phyloP scores from a whole-genome alignment of 306 rosid species.

The Dicorynia guianensis region DNA sequence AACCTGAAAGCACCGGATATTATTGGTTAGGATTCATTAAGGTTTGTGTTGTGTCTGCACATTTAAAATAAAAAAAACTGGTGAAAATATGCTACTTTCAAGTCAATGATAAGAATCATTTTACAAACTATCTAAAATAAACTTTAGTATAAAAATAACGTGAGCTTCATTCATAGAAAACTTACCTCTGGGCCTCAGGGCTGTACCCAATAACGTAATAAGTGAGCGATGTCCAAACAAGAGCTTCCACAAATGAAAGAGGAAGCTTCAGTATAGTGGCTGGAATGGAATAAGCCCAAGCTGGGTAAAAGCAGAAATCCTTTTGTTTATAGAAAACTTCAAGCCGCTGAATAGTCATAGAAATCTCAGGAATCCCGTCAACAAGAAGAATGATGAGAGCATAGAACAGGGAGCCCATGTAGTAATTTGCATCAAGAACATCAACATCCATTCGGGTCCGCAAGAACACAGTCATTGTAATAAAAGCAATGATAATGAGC shows the following conservation, averaged over 20 bases:
- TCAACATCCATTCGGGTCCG: conserved; percentile 58
- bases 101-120: not conserved
- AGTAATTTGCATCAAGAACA: conserved; percentile 46
- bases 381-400: conserved; percentile 52
- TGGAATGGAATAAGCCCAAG: conserved; percentile 67
- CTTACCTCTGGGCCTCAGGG: conserved; percentile 64
- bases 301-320: conserved; percentile 60
- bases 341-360: conserved; percentile 61
- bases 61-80: too few relatives aligned
- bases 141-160: not conserved
- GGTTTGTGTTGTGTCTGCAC: too few relatives aligned
- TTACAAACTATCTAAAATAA: not conserved
- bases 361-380: conserved; percentile 55
- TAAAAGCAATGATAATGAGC: conserved; percentile 54
- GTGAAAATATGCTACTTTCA: too few relatives aligned
- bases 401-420: conserved; percentile 62
- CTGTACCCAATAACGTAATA: conserved; percentile 69
- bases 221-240: conserved; percentile 62
- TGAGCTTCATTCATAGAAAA: not conserved
- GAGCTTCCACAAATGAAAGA: conserved; percentile 58
- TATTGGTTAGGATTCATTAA: not conserved
- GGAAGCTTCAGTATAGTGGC: conserved; percentile 60
- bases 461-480: conserved; percentile 64
- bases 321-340: conserved; percentile 62
- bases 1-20: conserved; percentile 47